These are phyloP conservation scores for Pulveroboletus ravenelii DNA, from an alignment of 768 basidiomycete species.

Conservation along the genomic window DNA sequence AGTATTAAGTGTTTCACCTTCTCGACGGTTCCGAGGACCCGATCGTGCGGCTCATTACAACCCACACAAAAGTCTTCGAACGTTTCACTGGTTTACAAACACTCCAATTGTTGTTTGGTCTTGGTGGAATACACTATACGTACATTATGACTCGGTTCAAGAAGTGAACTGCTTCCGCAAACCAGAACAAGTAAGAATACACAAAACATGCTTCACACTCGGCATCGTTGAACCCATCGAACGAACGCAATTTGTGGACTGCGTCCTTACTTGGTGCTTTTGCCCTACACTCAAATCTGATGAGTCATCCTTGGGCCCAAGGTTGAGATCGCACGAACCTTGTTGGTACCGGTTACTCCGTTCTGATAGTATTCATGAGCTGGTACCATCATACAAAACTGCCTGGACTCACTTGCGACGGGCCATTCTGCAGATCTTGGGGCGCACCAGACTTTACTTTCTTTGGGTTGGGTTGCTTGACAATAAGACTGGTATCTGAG, in stretches of 20 bases:
- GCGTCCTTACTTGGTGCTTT: not conserved
- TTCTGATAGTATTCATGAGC: conserved; percentile 6
- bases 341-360: not conserved
- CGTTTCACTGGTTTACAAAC: not conserved
- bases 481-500: not conserved
- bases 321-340: not conserved
- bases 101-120: not conserved
- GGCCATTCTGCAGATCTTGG: not conserved
- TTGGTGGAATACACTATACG: not conserved
- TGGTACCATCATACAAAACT: not conserved
- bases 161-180: not conserved
- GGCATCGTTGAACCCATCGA: not conserved
- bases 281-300: not conserved
- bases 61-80: not conserved
- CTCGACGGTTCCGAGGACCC: not conserved
- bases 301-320: not conserved
- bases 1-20: not conserved
- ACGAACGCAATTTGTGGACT: not conserved
- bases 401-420: conserved; percentile 1
- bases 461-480: not conserved
- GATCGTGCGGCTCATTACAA: not conserved
- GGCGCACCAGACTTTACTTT: not conserved
- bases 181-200: not conserved
- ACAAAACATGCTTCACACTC: not conserved
- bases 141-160: not conserved